Evolutionary conservation across 768 basidiomycete species (phyloP).

Genomic region (Phylloporus arenicola): DNA sequence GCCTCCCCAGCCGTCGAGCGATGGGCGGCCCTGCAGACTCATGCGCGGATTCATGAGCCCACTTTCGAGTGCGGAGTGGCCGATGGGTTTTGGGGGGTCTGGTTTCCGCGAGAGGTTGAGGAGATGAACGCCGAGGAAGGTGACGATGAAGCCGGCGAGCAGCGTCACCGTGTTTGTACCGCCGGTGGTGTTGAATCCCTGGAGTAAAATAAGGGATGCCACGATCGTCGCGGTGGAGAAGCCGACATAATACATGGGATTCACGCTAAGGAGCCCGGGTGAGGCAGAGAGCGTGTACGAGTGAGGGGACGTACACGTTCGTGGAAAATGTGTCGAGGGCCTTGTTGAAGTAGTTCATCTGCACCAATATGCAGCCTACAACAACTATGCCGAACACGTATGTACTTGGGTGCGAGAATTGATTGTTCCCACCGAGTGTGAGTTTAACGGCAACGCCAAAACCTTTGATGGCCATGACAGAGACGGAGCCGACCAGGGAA

Average conservation of each 20-base stretch:
- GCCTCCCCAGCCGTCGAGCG: slow-evolving; percentile 69
- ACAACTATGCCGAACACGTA: slow-evolving; percentile 90
- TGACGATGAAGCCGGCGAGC: slow-evolving; percentile 84
- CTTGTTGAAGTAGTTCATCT: slow-evolving; percentile 98
- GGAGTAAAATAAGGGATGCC: slow-evolving; percentile 93
- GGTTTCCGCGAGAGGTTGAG: slow-evolving; percentile 73
- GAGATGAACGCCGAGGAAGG: slow-evolving; percentile 95
- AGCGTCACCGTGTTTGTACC: slow-evolving; percentile 81
- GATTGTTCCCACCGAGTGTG: slow-evolving; percentile 89
- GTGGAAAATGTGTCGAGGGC: slow-evolving; percentile 95
- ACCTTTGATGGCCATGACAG: slow-evolving; percentile 99
- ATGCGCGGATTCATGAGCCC: slow-evolving; percentile 74
- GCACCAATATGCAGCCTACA: slow-evolving; percentile 77
- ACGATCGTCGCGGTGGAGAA: slow-evolving; percentile 92
- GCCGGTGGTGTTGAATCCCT: slow-evolving; percentile 90
- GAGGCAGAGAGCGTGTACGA: background rate
- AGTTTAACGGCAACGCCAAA: slow-evolving; percentile 96
- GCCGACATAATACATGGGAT: slow-evolving; percentile 96
- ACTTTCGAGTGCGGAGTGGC: slow-evolving; percentile 54
- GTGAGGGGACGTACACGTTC: slow-evolving; percentile 70
- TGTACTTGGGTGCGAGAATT: slow-evolving; percentile 92
- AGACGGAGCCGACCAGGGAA: slow-evolving; percentile 90
- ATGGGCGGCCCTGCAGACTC: slow-evolving; percentile 75
- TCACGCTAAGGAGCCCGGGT: slow-evolving; percentile 54
- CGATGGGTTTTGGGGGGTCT: slow-evolving; percentile 39